Evolutionary conservation across 345 rosid species (phyloP), one percentile per base, ranked within the genome.

Genomic region (Dipteronia sinensis): DNA sequence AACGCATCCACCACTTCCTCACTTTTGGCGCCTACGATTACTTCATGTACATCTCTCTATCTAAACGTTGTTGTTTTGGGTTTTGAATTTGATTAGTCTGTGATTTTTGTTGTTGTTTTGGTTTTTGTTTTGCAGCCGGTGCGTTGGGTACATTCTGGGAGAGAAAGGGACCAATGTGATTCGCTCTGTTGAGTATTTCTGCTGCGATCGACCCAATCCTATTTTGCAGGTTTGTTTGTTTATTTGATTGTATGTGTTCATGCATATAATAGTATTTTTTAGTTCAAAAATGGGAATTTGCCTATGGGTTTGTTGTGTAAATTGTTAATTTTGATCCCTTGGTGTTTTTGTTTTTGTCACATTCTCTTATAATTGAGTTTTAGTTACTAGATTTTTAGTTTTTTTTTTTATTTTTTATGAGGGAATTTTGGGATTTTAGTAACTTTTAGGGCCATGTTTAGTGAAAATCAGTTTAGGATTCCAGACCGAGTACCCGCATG

Each of bases 121-220:
- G 47, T 51, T 73, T 40, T 74, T 31, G 6, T 31, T 59, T 72
- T 77, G 84, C 83, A 94, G 98, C 85, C 84, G 91, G 65, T 87
- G 85, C 68, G 83, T 91, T 0, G 94, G 85, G 58, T 59, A 76
- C 20, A 90, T 94, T 65, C 87, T 85, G 79, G 98, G 99, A 69
- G 74, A 73, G 2, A 94, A 78, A 72, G 98, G 90, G 15, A 85
- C 91, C 25, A 79, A 83, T 80, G 79, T 78, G 19, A 72, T 93
- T 72, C 81, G 86, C 55, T 85, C 87, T 3, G 85, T 92, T n/a
- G 98, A 92, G 83, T 72, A 80, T 56, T 89, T 80, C 75, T 94
- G 91, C 38, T 96, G 97, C 82, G 89, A 92, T 73, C 98, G 99
- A 68, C 91, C 99, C 67, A 96, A 96, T 74, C 97, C 98, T 44